Base-by-base conservation (phyloP, 208 protist genomes). In the Trypanosoma lewisi region DNA sequence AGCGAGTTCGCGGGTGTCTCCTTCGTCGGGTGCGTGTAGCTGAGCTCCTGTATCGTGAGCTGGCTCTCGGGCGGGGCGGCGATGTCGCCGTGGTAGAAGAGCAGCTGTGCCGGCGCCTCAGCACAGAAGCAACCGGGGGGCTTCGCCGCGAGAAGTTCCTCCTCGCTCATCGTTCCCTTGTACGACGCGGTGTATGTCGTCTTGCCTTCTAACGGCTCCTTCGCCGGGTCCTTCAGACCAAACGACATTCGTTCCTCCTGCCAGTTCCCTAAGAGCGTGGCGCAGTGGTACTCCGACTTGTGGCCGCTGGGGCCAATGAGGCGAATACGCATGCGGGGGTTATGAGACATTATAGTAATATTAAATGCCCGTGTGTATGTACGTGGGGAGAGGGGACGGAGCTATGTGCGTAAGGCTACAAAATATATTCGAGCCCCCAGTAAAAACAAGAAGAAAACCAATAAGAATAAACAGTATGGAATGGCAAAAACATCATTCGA, bases 11-110 rank as follows among this genome's bases (percentile, higher is more conserved):
- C 85, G 57, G 70, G 65, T 27, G 52, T 27, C 17, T 70, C 58
- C 30, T n/a, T 58, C 47, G 56, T 76, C 21, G 53, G 74, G 51
- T 83, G 57, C 27, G 85, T 87, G 69, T 82, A 89, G 52, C 73
- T 80, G 17, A 96, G 70, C 63, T 93, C 83, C n/a, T 62, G 56
- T 16, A 89, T 72, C 28, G 83, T 77, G 58, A 82, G 61, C 39
- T 73, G 59, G 55, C 78, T 81, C 52, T 78, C 67, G 31, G 77
- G 61, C 7, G 82, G 81, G 33, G 80, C 60, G 25, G 71, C 63
- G 27, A 91, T 80, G 66, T 91, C 80, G 55, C 86, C 88, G 71
- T 96, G 91, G 65, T 84, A 87, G 60, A 96, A 93, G 39, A 96
- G 73, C 2, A 96, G 73, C 28, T 91, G 82, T 33, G 72, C 54